Evolutionary conservation across 1,284 basidiomycete species (phyloP).

Genomic region (Papiliotrema terrestris): DNA sequence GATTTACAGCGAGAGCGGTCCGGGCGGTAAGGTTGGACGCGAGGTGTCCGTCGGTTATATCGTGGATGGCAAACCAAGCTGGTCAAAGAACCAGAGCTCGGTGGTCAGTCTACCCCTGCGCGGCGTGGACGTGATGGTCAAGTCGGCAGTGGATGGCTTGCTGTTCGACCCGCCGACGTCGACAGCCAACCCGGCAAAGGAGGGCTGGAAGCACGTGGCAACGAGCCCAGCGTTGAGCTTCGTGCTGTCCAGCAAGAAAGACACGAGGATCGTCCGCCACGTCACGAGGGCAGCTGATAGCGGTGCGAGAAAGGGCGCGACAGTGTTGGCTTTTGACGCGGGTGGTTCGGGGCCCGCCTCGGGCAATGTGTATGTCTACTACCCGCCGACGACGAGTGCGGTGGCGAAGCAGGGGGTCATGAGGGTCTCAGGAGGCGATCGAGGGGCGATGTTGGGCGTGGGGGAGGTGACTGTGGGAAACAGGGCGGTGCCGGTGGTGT

Average conservation of each 20-base stretch:
- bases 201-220: conserved; percentile 67
- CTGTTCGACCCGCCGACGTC: conserved; percentile 55
- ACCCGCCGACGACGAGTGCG: conserved; percentile 51
- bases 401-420: conserved; percentile 76
- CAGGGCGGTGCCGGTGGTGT: conserved; percentile 58
- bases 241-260: conserved; percentile 88
- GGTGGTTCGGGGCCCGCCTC: conserved; percentile 52
- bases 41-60: conserved; percentile 32
- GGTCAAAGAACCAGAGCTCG: conserved; percentile 27
- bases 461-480: conserved; percentile 52
- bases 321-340: conserved; percentile 75
- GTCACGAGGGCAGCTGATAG: conserved; percentile 26
- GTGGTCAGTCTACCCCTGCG: conserved; percentile 28
- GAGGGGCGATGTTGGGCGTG: conserved; percentile 76
- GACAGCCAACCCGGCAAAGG: conserved; percentile 28
- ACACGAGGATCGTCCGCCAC: conserved; percentile 78
- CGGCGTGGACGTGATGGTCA: conserved; percentile 59
- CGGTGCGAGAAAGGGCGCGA: conserved; percentile 5
- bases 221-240: conserved; percentile 88
- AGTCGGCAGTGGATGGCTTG: conserved; percentile 77
- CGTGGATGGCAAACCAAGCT: conserved; percentile 17
- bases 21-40: conserved; percentile 30
- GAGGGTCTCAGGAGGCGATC: conserved; percentile 59
- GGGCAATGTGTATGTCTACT: conserved; percentile 80
- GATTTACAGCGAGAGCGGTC: conserved; percentile 43